Base-by-base conservation (phyloP, 1,139 yeast genomes). In the Lodderomyces theae region DNA sequence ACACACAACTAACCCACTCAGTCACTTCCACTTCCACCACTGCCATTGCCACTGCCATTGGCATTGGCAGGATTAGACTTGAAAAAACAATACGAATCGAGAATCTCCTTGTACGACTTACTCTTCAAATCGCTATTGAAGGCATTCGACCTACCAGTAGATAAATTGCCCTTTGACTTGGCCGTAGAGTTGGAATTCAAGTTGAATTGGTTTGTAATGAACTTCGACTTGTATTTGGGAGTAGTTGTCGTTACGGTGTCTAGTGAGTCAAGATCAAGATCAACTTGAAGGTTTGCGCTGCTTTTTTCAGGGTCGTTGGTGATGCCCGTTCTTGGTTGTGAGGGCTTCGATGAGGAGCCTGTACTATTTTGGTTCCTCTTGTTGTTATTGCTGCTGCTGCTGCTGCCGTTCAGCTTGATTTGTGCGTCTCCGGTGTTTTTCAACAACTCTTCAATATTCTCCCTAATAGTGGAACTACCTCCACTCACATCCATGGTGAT, bases 41-140 rank as follows among this genome's bases (percentile, higher is more conserved):
- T 11, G 12, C 26, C 26, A 24, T 9, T 24, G 26, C 11, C 26
- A 24, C 26, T 25, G 15, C 18, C 31, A 28, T 18, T 15, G 3
- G n/a, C 31, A 7, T 34, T 30, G 18, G 29, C 37, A 19, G n/a
- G 23, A 37, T 35, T 31, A 38, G 35, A 18, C 16, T 24, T 50
- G 39, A 61, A 84, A 54, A 86, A 86, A 57, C 95, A 86, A 60
- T 82, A 86, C 43, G 80, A 79, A 46, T 84, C 82, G 47, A 86
- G 64, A 34, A 86, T 63, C 48, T 82, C 85, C 54, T 80, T 79
- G 57, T 86, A 86, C 1, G 82, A 70, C 46, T 76, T 70, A 5
- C 88, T 77, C 53, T 80, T 77, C 54, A 81, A 50, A 15, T 28
- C 31, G 15, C 31, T 28, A 15, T 28, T 28, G 18, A 28, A 34